Evolutionary conservation across 2,329 filamentous ascomycete genomes (phyloP).

Genomic region (Epichloe hybrida): DNA sequence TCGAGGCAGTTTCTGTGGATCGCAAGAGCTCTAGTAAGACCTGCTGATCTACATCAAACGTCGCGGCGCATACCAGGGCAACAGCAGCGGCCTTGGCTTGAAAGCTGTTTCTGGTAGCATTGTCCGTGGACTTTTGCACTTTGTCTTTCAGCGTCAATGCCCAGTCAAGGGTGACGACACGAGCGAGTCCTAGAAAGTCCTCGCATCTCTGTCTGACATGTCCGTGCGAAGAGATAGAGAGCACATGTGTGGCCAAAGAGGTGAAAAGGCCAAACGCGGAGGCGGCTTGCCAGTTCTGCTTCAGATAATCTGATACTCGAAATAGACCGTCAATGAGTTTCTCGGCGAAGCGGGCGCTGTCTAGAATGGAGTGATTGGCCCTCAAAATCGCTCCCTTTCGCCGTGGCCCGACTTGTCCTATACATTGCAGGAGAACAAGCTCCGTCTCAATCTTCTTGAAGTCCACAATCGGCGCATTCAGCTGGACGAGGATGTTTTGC

Average conservation of each 20-base stretch:
- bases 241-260: not conserved
- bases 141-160: not conserved
- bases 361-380: conserved; percentile 5
- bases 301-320: not conserved
- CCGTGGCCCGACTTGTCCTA: conserved; percentile 9
- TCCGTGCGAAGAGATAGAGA: not conserved
- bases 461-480: conserved; percentile 11
- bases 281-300: conserved; percentile 3
- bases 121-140: not conserved
- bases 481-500: conserved; percentile 11
- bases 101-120: not conserved
- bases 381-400: not conserved
- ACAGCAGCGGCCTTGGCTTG: not conserved
- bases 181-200: not conserved
- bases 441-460: conserved; percentile 12
- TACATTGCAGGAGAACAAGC: conserved; percentile 11
- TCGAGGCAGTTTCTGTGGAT: not conserved
- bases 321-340: not conserved
- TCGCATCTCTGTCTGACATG: not conserved
- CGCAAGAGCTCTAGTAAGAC: not conserved
- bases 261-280: not conserved
- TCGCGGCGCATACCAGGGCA: not conserved
- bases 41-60: not conserved
- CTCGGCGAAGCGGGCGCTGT: not conserved
- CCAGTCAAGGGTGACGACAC: not conserved